Base-by-base conservation (phyloP, 164 flowering plant genomes). In the Annona cherimola region DNA sequence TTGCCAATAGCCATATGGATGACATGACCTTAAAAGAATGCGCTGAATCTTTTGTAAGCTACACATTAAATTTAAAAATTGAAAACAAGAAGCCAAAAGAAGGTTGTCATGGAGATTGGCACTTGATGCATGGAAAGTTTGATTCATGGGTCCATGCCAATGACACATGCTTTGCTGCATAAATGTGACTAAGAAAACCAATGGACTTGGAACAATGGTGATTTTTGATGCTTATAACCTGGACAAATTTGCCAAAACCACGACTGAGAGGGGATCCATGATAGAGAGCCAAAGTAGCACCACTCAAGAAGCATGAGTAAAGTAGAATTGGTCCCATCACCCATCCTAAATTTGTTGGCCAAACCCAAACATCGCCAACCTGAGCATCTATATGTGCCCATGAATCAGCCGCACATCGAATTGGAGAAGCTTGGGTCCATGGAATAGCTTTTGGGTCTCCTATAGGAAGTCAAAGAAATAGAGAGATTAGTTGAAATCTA, bases 331-430 rank as follows among this genome's bases (percentile, higher is more conserved):
- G 97, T 60, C 98, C 99, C 91, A 89, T 79, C 69, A 91, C 89
- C 99, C 99, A 96, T 43, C 99, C 99, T 68, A 96, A 81, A 84
- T 82, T 96, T 71, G 99, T 90, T 4, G 98, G 98, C 96, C 96
- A 93, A 77, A 98, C 93, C 66, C 75, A 74, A 41, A 87, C 68
- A 80, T 93, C 98, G 61, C 96, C 96, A 68, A 74, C 69, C 77
- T 79, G 83, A 63, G 79, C 3, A 83, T 88, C 81, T 50, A 64
- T 3, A 63, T 84, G 88, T 46, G 89, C 91, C 99, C 98, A 96
- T 40, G 76, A 73, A 74, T 96, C 98, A 69, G 85, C 78, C 63
- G 95, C 86, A 77, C 81, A 65, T 68, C 97, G 86, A 63, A 90
- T 86, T 5, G 97, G 92, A 67, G 93, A 83, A 73, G 88, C 80